A percentile compares a stretch with the other conserved stretches of the same genome.
phyloP scores from a whole-genome alignment of 192 early-diverging fungal species.

The Backusella parvicylindrica region DNA sequence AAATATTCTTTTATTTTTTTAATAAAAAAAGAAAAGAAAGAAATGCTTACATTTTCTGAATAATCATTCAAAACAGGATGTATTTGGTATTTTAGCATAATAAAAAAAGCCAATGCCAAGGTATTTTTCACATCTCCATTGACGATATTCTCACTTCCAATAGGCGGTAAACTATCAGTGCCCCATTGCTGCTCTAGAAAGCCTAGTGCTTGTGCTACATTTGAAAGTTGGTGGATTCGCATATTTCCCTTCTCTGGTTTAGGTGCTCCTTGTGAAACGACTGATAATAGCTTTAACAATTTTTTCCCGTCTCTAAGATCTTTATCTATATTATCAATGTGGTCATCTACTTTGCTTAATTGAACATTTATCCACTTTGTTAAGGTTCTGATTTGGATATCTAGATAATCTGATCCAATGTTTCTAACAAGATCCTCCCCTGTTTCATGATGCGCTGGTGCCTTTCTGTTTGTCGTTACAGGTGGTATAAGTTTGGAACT shows the following conservation, averaged over 20 bases:
- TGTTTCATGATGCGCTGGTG: neutral
- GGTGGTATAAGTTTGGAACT: conserved; percentile 5
- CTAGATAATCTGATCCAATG: conserved; percentile 42
- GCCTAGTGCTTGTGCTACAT: conserved; percentile 65
- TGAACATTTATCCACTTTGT: conserved; percentile 63
- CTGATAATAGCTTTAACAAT: conserved; percentile 65
- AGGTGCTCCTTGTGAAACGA: conserved; percentile 68
- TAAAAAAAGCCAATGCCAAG: conserved; percentile 46
- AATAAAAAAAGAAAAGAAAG: too few species aligned
- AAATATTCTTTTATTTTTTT: too few species aligned
- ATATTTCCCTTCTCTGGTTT: conserved; percentile 68
- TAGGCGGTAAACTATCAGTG: conserved; percentile 60
- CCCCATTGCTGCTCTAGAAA: conserved; percentile 59
- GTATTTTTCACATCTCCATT: conserved; percentile 71
- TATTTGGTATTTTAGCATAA: conserved; percentile 52
- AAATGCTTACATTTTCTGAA: neutral
- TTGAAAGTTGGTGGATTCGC: conserved; percentile 78
- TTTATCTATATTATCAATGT: conserved; percentile 47
- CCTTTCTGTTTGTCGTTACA: neutral
- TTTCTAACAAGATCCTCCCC: conserved; percentile 42
- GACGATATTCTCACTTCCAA: conserved; percentile 78
- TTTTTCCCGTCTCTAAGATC: conserved; percentile 69
- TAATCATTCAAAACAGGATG: conserved; percentile 4
- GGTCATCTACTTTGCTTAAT: conserved; percentile 37
- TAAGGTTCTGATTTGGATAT: conserved; percentile 47